phyloP scores from a whole-genome alignment of 306 rosid genomes.

The Delonix regia region DNA sequence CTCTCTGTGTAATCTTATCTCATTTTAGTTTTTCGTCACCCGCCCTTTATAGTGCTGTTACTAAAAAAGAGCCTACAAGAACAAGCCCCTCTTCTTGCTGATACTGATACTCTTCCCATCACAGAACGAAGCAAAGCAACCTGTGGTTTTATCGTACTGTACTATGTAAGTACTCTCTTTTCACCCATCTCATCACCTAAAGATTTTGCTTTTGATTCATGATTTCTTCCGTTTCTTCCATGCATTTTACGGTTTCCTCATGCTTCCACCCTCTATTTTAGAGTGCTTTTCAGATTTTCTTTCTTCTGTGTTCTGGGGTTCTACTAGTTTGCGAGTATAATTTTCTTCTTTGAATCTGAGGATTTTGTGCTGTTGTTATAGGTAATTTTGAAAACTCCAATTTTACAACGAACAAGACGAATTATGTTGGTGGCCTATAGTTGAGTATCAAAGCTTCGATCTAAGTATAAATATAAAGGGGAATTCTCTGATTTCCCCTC shows the following conservation, averaged over 20 bases:
- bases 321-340: conserved; percentile 20
- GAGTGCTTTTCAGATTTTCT: conserved; percentile 6
- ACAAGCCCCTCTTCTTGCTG: conserved; percentile 14
- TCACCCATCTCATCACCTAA: conserved; percentile 31
- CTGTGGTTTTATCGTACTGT: conserved; percentile 42
- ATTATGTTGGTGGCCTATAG: not conserved
- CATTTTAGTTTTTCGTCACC: conserved; percentile 41
- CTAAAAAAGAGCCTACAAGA: conserved; percentile 37
- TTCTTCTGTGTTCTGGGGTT: conserved; percentile 29
- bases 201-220: conserved; percentile 17
- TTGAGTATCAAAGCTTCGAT: conserved; percentile 28
- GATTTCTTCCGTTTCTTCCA: conserved; percentile 4
- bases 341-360: not conserved
- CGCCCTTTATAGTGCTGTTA: conserved; percentile 43
- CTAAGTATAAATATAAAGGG: conserved; percentile 2
- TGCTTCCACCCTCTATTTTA: not conserved
- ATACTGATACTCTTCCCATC: conserved; percentile 24
- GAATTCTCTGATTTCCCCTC: not conserved
- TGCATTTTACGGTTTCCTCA: conserved; percentile 33
- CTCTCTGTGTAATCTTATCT: conserved; percentile 48
- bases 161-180: conserved; percentile 48
- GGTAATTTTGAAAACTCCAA: conserved; percentile 8
- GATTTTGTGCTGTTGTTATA: not conserved
- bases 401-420: not conserved
- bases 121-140: conserved; percentile 34